Base-by-base conservation (phyloP, 129 eudicot genomes). In the Flaveria ramosissima region DNA sequence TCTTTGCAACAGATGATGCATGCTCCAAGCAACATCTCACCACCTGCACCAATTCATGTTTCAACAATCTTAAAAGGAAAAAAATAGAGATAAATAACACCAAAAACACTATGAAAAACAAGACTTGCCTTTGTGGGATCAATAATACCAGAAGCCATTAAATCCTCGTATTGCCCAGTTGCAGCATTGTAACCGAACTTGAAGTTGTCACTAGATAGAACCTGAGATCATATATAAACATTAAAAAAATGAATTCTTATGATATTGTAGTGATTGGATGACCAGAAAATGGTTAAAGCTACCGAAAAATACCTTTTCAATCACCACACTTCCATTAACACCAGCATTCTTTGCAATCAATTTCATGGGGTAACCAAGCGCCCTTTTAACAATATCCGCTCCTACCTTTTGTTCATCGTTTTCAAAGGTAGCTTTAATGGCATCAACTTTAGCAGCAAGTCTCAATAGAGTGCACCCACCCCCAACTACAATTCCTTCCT, bases 401-500 rank as follows among this genome's bases (percentile, higher is more conserved):
- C 84, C 84, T 5, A 88, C 96, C 88, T 90, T 90, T 27, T 88
- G 90, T 81, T 90, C 92, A 57, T 84, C 89, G 26, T 90, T 86
- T 2, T 88, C 96, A 50, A 90, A 90, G 55, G 86, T 82, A 3
- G 77, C 89, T 53, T 83, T 90, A 56, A 86, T 88, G 70, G 79
- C 83, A 30, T 86, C 91, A 70, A 90, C 96, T 81, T 90, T 88
- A 32, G 92, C 81, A n/a, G 96, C 86, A 59, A 90, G 85, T 42
- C 93, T 82, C 82, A 90, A 74, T 67, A 90, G 75, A 51, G 96
- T 86, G 84, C 93, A 88, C 23, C 96, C 96, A 30, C 93, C 96
- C 23, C 96, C 96, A 14, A 84, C 91, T 21, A 90, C 93, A 78
- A 90, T 88, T 41, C 96, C 96, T 88, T 90, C 96, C 84, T 86